These are phyloP conservation scores for Guillardia theta DNA, from an alignment of 78 protist genomes.

Conservation along the genomic window DNA sequence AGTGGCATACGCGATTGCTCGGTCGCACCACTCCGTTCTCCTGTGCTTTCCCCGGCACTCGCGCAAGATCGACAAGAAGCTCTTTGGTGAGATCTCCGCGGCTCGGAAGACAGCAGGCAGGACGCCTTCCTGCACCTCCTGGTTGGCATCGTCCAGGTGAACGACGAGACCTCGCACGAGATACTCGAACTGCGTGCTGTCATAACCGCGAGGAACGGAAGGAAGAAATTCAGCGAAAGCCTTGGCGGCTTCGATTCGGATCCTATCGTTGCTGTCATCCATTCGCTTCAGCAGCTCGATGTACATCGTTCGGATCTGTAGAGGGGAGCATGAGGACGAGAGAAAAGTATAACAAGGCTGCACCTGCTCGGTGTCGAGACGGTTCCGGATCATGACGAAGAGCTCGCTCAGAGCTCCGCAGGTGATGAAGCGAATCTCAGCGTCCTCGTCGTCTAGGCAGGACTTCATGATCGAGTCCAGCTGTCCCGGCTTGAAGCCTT, in stretches of 20 bases:
- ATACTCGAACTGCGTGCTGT: neutral
- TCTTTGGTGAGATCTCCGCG: neutral
- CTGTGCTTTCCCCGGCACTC: neutral
- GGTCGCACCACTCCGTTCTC: neutral
- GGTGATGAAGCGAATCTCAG: neutral
- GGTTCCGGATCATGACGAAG: neutral
- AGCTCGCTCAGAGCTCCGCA: neutral
- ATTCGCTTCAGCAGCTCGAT: constrained; percentile 6
- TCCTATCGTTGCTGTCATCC: constrained; percentile 17
- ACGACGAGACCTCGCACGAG: neutral
- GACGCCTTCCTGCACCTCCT: constrained; percentile 25
- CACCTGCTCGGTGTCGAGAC: neutral
- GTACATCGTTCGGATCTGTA: no score
- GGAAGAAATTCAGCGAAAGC: neutral
- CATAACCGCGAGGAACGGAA: neutral
- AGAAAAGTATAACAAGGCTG: no score
- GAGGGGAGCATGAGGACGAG: no score
- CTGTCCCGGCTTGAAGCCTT: neutral
- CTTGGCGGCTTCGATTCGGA: neutral
- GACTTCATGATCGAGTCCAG: neutral
- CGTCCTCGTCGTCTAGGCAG: constrained; percentile 26
- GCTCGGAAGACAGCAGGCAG: neutral
- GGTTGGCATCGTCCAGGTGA: constrained; percentile 10
- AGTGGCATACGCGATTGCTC: neutral
- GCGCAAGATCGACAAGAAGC: neutral